Evolutionary conservation across 306 rosid genomes (phyloP), one percentile per base, ranked within the genome.

Genomic region (Begonia peltatifolia): DNA sequence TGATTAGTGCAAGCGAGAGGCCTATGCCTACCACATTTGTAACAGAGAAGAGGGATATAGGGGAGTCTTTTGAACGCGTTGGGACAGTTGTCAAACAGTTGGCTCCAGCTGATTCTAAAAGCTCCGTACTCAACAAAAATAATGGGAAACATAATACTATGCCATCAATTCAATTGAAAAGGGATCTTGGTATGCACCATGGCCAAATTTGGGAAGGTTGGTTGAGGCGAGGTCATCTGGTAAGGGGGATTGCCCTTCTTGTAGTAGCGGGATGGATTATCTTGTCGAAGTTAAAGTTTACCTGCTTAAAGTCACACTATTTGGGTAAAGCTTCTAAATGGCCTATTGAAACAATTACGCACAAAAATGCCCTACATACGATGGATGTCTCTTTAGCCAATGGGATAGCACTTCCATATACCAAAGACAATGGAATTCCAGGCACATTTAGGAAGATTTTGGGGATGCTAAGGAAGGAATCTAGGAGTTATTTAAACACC

Each of bases 51-150:
- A 71, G 71, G 62, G 82, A 76, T 66, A 69, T 73, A 47, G 76
- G 81, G 66, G 83, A 77, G 22, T 71, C 88, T 71, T 71, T 61
- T 60, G 57, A 93, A 50, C 69, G 63, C 63, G 57, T 79, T 51
- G 96, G 94, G 47, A 73, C 76, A 38, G 80, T 93, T 50, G 80
- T 92, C 53, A 83, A 84, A 79, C 88, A 81, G 76, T 79, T 90
- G 66, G 60, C 95, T 65, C 87, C 92, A 44, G 77, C 76, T 60
- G 87, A 79, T 70, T 56, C 76, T 65, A 87, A 71, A 60, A 83
- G 71, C 71, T 79, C 95, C 1, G 68, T 78, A 59, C 63, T 79
- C 36, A 86, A 73, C 16, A 86, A 74, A 70, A 75, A 65, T 55
- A 72, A 48, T 42, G 74, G 66, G 63, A 66, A 17, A 69, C 63